phyloP scores from a whole-genome alignment of 2,329 filamentous ascomycete genomes.

The Decorospora gaudefroyi region DNA sequence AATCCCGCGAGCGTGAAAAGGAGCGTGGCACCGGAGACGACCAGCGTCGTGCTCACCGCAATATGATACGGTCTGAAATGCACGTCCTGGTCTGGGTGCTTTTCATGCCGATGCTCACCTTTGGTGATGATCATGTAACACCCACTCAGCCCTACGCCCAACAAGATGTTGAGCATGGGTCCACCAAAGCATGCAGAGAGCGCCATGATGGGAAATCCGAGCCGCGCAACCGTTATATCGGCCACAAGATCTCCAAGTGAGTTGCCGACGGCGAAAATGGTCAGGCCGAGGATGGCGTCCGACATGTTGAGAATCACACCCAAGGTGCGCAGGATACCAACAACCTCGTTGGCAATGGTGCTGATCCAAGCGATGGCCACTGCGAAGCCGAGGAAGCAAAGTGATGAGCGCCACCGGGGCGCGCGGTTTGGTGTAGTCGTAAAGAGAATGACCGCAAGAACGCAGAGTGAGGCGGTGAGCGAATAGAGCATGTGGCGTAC shows the following conservation, averaged over 20 bases:
- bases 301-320: slow-evolving; percentile 91
- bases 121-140: slow-evolving; percentile 80
- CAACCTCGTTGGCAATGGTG: slow-evolving; percentile 92
- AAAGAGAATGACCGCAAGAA: slow-evolving; percentile 68
- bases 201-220: slow-evolving; percentile 97
- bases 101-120: slow-evolving; percentile 66
- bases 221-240: slow-evolving; percentile 87
- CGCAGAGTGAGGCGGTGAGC: slow-evolving; percentile 62
- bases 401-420: slow-evolving; percentile 73
- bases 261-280: slow-evolving; percentile 95
- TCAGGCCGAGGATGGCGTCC: slow-evolving; percentile 91
- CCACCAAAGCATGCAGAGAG: slow-evolving; percentile 95
- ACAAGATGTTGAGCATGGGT: slow-evolving; percentile 94
- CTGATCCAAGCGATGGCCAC: slow-evolving; percentile 97
- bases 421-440: slow-evolving; percentile 70
- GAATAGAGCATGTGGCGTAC: slow-evolving; percentile 55
- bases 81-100: slow-evolving; percentile 67
- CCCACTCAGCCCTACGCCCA: slow-evolving; percentile 91
- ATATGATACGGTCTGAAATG: slow-evolving; percentile 79
- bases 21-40: slow-evolving; percentile 83
- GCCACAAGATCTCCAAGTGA: slow-evolving; percentile 92
- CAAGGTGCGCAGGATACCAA: slow-evolving; percentile 89
- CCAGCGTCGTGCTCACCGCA: slow-evolving; percentile 78
- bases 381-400: slow-evolving; percentile 87
- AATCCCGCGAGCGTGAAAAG: slow-evolving; percentile 78